These are phyloP conservation scores for Fusarium nisikadoi DNA, from an alignment of 2,329 filamentous ascomycete genomes.

Conservation along the genomic window DNA sequence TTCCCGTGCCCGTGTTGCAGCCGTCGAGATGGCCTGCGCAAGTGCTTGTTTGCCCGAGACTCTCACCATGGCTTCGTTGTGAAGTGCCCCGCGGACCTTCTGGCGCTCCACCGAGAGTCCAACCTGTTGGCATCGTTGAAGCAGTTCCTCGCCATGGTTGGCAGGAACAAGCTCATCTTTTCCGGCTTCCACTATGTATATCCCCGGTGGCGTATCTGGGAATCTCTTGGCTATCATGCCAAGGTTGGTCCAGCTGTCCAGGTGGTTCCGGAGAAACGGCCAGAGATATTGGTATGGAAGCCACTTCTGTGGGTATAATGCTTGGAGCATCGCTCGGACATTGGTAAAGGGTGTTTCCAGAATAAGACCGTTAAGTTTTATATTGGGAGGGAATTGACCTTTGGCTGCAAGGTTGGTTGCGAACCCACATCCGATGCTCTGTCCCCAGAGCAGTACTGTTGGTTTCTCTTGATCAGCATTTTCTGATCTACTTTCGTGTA, in stretches of 20 bases:
- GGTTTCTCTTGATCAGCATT: conserved; percentile 41
- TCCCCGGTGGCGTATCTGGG: conserved; percentile 45
- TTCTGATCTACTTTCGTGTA: conserved; percentile 46
- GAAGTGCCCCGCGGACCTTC: conserved; percentile 61
- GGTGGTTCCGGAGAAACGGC: conserved; percentile 75
- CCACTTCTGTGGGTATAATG: conserved; percentile 82
- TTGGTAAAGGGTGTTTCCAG: conserved; percentile 82
- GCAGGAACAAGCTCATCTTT: conserved; percentile 69
- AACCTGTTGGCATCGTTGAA: conserved; percentile 59
- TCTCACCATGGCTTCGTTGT: conserved; percentile 65
- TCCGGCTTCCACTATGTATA: conserved; percentile 66
- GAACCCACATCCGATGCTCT: conserved; percentile 79
- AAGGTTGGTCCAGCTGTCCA: conserved; percentile 66
- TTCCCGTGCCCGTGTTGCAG: conserved; percentile 33
- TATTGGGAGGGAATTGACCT: conserved; percentile 50
- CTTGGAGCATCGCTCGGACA: conserved; percentile 74
- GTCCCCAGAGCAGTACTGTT: conserved; percentile 75
- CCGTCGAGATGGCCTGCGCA: conserved; percentile 42
- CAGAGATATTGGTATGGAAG: conserved; percentile 80
- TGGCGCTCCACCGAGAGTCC: conserved; percentile 58
- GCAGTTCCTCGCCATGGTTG: conserved; percentile 59
- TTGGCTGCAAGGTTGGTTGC: conserved; percentile 68
- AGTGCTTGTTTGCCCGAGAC: conserved; percentile 45
- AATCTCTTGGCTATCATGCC: conserved; percentile 51
- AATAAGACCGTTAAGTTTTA: conserved; percentile 63